These are phyloP conservation scores for Jasminum sambac DNA, from an alignment of 257 asterid species.

Conservation along the genomic window DNA sequence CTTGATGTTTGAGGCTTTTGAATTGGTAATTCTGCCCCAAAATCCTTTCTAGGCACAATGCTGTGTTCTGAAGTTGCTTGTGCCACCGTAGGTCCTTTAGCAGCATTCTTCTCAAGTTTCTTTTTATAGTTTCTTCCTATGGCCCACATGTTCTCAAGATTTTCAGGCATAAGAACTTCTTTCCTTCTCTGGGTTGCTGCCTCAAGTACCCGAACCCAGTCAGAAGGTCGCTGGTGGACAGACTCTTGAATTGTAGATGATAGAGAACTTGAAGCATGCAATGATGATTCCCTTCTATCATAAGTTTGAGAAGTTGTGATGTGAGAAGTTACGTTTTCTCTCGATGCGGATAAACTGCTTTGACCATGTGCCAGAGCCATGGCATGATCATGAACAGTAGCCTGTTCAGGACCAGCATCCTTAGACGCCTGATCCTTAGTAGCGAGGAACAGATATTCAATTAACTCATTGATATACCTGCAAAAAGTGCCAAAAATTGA, in stretches of 20 bases:
- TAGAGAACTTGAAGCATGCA: conserved; percentile 33
- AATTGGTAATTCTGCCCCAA: conserved; percentile 32
- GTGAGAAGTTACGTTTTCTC: conserved; percentile 32
- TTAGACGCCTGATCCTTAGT: conserved; percentile 53
- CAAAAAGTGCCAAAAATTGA: conserved; percentile 13
- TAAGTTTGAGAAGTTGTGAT: conserved; percentile 46
- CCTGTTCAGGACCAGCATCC: conserved; percentile 41
- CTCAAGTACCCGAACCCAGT: conserved; percentile 88
- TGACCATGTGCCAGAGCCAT: conserved; percentile 39
- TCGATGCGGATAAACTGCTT: conserved; percentile 43
- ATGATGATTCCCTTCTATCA: conserved; percentile 39
- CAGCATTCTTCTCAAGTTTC: conserved; percentile 58
- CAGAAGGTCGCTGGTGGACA: conserved; percentile 56
- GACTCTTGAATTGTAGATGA: conserved; percentile 40
- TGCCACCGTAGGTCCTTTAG: conserved; percentile 41
- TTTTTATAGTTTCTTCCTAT: conserved; percentile 94
- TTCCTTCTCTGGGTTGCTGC: conserved; percentile 98
- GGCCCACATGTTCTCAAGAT: conserved; percentile 98
- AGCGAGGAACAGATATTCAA: conserved; percentile 74
- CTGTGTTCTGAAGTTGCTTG: conserved; percentile 28
- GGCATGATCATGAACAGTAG: conserved; percentile 40
- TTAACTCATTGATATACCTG: conserved; percentile 94
- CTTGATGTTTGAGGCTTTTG: conserved; percentile 37
- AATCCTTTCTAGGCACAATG: conserved; percentile 30
- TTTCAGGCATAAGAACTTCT: conserved; percentile 97